Evolutionary conservation across 2,329 filamentous ascomycete species (phyloP).

Genomic region (Neofusicoccum parvum): DNA sequence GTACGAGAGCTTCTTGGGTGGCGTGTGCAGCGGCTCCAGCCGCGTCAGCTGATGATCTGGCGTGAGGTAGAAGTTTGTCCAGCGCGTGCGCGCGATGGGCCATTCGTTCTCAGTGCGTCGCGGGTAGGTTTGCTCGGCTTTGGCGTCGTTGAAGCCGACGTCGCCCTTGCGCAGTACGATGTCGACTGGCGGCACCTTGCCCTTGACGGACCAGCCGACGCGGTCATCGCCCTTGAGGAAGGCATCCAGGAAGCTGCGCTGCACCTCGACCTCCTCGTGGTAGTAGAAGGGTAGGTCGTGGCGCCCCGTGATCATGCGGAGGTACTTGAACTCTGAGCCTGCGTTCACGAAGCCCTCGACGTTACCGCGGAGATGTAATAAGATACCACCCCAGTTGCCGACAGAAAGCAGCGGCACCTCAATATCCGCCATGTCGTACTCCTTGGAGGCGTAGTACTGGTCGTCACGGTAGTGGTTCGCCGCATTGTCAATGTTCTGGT

Average conservation of each 20-base stretch:
- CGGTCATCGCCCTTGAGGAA: constrained; percentile 70
- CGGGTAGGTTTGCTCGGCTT: constrained; percentile 58
- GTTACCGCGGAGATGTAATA: constrained; percentile 70
- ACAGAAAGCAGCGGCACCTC: constrained; percentile 68
- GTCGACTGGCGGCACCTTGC: constrained; percentile 62
- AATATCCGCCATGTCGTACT: constrained; percentile 67
- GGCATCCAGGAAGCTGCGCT: constrained; percentile 68
- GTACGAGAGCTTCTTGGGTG: constrained; percentile 55
- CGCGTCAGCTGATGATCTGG: constrained; percentile 47
- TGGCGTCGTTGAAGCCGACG: constrained; percentile 66
- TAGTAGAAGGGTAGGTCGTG: constrained; percentile 77
- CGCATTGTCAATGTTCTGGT: constrained; percentile 39
- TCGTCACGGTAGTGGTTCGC: constrained; percentile 63
- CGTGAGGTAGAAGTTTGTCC: constrained; percentile 63
- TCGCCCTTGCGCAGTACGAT: constrained; percentile 67
- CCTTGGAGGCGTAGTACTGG: constrained; percentile 64
- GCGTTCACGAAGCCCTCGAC: constrained; percentile 66
- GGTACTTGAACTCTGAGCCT: constrained; percentile 67
- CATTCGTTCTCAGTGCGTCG: constrained; percentile 63
- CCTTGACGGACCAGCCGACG: constrained; percentile 60
- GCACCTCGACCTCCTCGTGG: constrained; percentile 66
- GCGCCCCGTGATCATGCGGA: constrained; percentile 69
- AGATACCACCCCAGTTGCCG: constrained; percentile 71
- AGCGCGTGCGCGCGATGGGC: constrained; percentile 68
- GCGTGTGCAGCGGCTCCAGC: constrained; percentile 31